phyloP scores from a whole-genome alignment of 306 rosid species.

The Prunus salicina region DNA sequence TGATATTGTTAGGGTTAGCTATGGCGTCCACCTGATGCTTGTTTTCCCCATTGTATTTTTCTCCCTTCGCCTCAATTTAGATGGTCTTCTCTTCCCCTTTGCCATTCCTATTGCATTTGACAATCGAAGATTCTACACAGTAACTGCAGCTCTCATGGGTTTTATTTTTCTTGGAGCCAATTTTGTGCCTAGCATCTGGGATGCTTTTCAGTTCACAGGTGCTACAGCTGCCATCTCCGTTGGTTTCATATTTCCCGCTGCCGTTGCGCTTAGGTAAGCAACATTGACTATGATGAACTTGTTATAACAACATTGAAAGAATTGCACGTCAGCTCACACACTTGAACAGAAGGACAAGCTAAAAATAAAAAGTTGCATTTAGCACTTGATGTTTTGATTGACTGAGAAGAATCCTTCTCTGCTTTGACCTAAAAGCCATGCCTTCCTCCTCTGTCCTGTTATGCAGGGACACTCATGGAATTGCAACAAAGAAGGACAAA shows the following conservation, averaged over 20 bases:
- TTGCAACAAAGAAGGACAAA: slow-evolving; percentile 57
- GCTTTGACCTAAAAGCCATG: not conserved
- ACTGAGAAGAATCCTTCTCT: not conserved
- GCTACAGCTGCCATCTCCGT: slow-evolving; percentile 62
- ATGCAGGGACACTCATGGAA: slow-evolving; percentile 59
- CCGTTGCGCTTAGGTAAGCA: slow-evolving; percentile 52
- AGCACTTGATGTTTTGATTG: not conserved
- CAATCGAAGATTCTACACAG: slow-evolving; percentile 47
- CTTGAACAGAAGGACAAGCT: not conserved
- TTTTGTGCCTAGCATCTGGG: slow-evolving; percentile 75
- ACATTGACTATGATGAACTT: not conserved
- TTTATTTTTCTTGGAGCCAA: slow-evolving; percentile 65
- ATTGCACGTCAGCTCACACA: not conserved
- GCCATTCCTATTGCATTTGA: slow-evolving; percentile 55
- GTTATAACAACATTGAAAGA: not conserved
- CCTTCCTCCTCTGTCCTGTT: not conserved
- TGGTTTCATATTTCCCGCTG: slow-evolving; percentile 71
- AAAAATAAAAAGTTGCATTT: not conserved
- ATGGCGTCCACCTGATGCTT: slow-evolving; percentile 72
- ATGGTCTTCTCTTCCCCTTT: slow-evolving; percentile 63
- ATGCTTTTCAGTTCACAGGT: slow-evolving; percentile 81
- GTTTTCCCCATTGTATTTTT: slow-evolving; percentile 75
- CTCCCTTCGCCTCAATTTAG: slow-evolving; percentile 71
- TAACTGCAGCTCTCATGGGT: slow-evolving; percentile 51
- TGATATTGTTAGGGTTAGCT: slow-evolving; percentile 69